Evolutionary conservation across 2,329 filamentous ascomycete genomes (phyloP), one percentile per base, ranked within the genome.

Genomic region (Diaporthe capsici): DNA sequence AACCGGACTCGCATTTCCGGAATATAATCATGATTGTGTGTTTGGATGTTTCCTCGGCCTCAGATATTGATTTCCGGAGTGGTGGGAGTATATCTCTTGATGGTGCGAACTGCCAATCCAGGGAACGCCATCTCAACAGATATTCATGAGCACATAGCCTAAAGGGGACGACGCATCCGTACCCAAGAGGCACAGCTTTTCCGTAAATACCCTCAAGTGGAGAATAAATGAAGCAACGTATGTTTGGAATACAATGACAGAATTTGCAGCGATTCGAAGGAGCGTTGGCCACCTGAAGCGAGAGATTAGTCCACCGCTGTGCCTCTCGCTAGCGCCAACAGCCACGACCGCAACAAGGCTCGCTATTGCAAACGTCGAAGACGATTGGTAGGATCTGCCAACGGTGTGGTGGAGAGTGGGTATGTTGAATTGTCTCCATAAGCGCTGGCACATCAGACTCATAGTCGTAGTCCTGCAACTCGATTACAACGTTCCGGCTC

Each of bases 391-490:
- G 17, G 22, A n/a, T 51, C 49, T 51, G 49, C 25, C 57, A 34
- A 63, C 39, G 63, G 47, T 47, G 49, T n/a, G 22, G 49, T n/a
- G 49, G 49, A 47, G 42, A 20, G 17, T 10, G 22, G 49, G 49
- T n/a, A 9, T 51, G 20, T n/a, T 17, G 17, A 20, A 20, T 44
- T 70, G 22, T 70, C 65, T 34, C 65, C 49, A 22, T 53, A 31
- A n/a, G 12, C 28, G 17, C 20, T 55, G 47, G 47, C 67, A 57
- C 53, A 55, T 71, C 49, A n/a, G 49, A n/a, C 20, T 90, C 10
- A 81, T 81, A 51, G 49, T 10, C 22, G 20, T 17, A 2, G 49
- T 39, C 2, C 37, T 39, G 37, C 37, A 34, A 1, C 34, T 34
- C 34, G 34, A 34, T 34, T 34, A 2, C 34, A 39, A 39, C 37